A percentile compares a stretch with the other conserved stretches of the same genome.
These are phyloP conservation scores for Penicillium desertorum DNA, from an alignment of 495 filamentous ascomycete species.

Conservation along the genomic window DNA sequence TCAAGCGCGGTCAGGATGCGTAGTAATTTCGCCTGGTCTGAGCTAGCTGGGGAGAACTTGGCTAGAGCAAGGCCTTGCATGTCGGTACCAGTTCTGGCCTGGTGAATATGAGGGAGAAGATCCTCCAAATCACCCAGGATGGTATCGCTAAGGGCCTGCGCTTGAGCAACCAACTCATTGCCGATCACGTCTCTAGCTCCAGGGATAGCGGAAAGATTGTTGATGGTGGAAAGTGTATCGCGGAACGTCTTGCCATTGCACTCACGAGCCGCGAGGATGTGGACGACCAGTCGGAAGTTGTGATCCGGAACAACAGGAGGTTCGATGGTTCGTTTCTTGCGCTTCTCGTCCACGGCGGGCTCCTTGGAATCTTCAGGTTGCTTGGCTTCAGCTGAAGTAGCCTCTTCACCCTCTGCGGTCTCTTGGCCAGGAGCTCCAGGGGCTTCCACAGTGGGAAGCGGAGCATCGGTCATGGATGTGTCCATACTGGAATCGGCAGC, in stretches of 20 bases:
- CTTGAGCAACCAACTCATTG: conserved; percentile 81
- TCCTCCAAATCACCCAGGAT: conserved; percentile 84
- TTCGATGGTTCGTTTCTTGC: conserved; percentile 73
- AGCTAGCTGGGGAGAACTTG: conserved; percentile 93
- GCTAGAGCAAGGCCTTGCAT: conserved; percentile 91
- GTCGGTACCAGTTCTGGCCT: conserved; percentile 84
- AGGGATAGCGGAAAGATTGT: conserved; percentile 91
- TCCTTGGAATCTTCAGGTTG: conserved; percentile 42
- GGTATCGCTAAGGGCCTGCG: conserved; percentile 75
- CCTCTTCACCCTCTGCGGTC: conserved; percentile 22
- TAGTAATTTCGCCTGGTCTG: conserved; percentile 92
- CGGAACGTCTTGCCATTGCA: conserved; percentile 96
- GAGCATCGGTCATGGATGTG: conserved; percentile 46
- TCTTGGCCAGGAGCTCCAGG: conserved; percentile 30
- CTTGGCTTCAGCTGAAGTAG: conserved; percentile 23
- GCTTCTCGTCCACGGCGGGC: conserved; percentile 53
- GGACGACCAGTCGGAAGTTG: conserved; percentile 89
- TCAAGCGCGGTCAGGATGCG: conserved; percentile 93
- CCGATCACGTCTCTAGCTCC: conserved; percentile 89
- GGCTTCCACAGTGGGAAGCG: conserved; percentile 36
- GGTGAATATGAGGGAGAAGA: conserved; percentile 81
- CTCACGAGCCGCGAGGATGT: conserved; percentile 92
- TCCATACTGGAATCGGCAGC: conserved; percentile 31
- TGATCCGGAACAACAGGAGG: conserved; percentile 86
- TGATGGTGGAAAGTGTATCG: conserved; percentile 95